phyloP scores from a whole-genome alignment of 2,329 filamentous ascomycete genomes.

The Aspergillus latus region DNA sequence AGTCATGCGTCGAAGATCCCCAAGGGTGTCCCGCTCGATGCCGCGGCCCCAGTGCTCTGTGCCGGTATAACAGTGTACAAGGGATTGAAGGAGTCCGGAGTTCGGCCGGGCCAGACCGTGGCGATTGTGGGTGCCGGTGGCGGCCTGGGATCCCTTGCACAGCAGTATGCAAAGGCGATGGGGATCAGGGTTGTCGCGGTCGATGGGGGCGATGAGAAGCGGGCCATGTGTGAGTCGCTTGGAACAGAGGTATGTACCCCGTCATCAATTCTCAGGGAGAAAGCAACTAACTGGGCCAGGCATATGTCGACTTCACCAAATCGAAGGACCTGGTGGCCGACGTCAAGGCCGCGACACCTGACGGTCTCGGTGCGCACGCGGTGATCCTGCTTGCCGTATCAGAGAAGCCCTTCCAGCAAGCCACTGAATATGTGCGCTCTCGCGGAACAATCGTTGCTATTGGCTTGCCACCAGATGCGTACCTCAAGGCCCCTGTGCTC shows the following conservation, averaged over 20 bases:
- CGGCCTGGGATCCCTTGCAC: conserved; percentile 74
- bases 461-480: conserved; percentile 65
- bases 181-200: conserved; percentile 77
- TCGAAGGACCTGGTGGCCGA: conserved; percentile 75
- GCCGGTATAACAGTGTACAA: conserved; percentile 89
- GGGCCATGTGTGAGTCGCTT: conserved; percentile 62
- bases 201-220: conserved; percentile 80
- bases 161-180: conserved; percentile 91
- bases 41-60: conserved; percentile 75
- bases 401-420: conserved; percentile 92
- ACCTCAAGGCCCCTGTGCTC: conserved; percentile 79
- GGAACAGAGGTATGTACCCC: conserved; percentile 54
- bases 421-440: conserved; percentile 70
- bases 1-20: conserved; percentile 80
- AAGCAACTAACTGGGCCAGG: conserved; percentile 38
- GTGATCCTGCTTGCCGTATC: conserved; percentile 78
- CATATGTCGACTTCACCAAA: conserved; percentile 72
- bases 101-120: conserved; percentile 65
- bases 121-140: conserved; percentile 86
- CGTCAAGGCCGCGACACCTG: conserved; percentile 70
- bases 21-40: conserved; percentile 72
- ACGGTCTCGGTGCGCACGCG: conserved; percentile 74
- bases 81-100: conserved; percentile 79
- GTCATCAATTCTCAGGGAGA: too few species aligned
- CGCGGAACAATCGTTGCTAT: conserved; percentile 81